Conservation (phyloP, 1,284 basidiomycete genomes). For the Porogramme epimiltina region DNA sequence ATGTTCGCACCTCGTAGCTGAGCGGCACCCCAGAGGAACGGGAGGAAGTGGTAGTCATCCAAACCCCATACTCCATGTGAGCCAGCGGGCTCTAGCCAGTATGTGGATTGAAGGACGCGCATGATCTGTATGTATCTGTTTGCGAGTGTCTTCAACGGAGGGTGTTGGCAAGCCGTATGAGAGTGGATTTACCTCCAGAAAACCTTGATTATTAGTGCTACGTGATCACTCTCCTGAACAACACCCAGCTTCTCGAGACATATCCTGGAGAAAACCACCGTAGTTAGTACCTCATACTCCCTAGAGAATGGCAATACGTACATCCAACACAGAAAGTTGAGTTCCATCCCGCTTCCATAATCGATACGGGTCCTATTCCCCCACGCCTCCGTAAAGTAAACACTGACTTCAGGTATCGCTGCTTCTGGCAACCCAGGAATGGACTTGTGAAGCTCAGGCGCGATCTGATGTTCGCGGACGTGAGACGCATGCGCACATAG, state of each 20-base stretch:
- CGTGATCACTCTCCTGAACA: slow-evolving; percentile 67
- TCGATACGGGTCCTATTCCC: slow-evolving; percentile 93
- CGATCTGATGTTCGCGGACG: slow-evolving; percentile 32
- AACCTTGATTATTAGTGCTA: slow-evolving; percentile 79
- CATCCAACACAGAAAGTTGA: slow-evolving; percentile 98
- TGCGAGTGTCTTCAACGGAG: background rate
- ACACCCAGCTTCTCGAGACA: slow-evolving; percentile 81
- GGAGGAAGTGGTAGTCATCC: slow-evolving; percentile 97
- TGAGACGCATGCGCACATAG: background rate
- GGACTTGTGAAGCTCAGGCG: slow-evolving; percentile 53
- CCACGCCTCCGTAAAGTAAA: slow-evolving; percentile 90
- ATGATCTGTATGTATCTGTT: slow-evolving; percentile 86
- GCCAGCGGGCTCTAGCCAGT: slow-evolving; percentile 98
- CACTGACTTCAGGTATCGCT: slow-evolving; percentile 67
- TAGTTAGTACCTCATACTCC: background rate
- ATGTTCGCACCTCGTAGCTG: slow-evolving; percentile 66
- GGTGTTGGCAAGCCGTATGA: background rate
- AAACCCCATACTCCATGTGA: slow-evolving; percentile 99
- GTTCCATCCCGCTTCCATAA: slow-evolving; percentile 99
- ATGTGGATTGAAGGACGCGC: slow-evolving; percentile 89
- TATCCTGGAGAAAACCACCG: slow-evolving; percentile 52
- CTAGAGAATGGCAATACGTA: slow-evolving; percentile 42
- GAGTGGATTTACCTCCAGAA: slow-evolving; percentile 90
- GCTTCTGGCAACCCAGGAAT: slow-evolving; percentile 62
- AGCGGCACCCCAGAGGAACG: slow-evolving; percentile 89